Conservation (phyloP, 2,329 filamentous ascomycete species). For the Ceratocystis eucalypticola region DNA sequence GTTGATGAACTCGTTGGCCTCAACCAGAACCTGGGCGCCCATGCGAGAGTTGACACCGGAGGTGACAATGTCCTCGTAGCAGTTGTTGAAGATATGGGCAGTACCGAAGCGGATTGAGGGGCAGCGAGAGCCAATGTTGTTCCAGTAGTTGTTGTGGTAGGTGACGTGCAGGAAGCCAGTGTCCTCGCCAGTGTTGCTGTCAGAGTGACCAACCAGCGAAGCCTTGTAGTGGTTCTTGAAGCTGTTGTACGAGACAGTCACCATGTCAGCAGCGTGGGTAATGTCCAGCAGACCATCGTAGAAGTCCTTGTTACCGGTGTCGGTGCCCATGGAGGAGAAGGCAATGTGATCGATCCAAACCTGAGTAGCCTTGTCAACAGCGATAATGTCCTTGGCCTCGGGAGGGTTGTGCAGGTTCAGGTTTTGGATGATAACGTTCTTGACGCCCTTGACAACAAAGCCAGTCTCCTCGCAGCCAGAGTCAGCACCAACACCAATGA, state of each 20-base stretch:
- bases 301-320: conserved; percentile 29
- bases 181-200: conserved; percentile 44
- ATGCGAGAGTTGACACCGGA: conserved; percentile 42
- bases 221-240: conserved; percentile 40
- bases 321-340: conserved; percentile 27
- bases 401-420: conserved; percentile 38
- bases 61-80: conserved; percentile 32
- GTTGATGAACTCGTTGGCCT: conserved; percentile 37
- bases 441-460: conserved; percentile 34
- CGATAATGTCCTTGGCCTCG: conserved; percentile 37
- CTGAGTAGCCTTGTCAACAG: conserved; percentile 34
- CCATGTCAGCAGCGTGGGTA: conserved; percentile 31
- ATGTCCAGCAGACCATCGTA: conserved; percentile 34
- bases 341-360: conserved; percentile 37
- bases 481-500: conserved; percentile 36
- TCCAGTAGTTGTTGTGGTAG: conserved; percentile 47
- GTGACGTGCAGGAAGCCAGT: conserved; percentile 45
- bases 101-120: conserved; percentile 50
- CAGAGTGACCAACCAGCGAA: conserved; percentile 46
- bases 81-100: conserved; percentile 35
- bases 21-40: conserved; percentile 39
- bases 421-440: conserved; percentile 46
- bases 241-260: conserved; percentile 32
- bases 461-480: conserved; percentile 32
- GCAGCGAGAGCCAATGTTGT: conserved; percentile 45